Evolutionary conservation across 257 asterid species (phyloP), one percentile per base, ranked within the genome.

Genomic region (Lycium ferocissimum): DNA sequence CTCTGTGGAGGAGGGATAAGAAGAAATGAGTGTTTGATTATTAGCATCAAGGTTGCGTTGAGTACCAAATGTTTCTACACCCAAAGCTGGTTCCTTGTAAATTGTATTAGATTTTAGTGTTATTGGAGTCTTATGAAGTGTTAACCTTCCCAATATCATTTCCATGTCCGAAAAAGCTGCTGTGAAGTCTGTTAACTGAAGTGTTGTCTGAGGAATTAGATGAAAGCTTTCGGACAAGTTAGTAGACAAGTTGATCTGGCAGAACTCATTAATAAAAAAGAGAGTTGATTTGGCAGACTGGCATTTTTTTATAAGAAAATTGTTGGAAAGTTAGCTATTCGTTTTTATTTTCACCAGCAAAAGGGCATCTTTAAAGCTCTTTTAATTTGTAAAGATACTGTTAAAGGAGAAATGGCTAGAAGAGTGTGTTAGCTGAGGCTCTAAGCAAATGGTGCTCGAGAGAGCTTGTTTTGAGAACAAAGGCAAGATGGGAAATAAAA

Each of bases 201-300:
- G 37, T 20, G 33, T 9, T 62, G 70, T 62, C 3, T 3, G 38
- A 22, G 38, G 70, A n/a, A 40, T 18, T 43, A 43, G 57, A 43
- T 43, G 57, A 71, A 43, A 71, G 17, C 49, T 43, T 71, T 71
- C 79, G 10, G 7, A 71, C 57, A 40, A 71, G 79, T 71, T n/a
- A 71, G 2, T 71, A 40, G 57, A 43, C 79, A 26, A 71, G 57
- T 43, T 43, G 79, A 70, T 70, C 53, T 70, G 7, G 26, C 12
- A 38, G 53, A 38, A 71, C 17, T 22, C 79, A 71, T 71, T 71
- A 71, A 43, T 26, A 40, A 40, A 20, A 71, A 71, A 12, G n/a
- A 18, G 56, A 40, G 79, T 71, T 18, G 37, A n/a, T 71, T 71
- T 43, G 79, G 37, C 57, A 71, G 37, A 17, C 5, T 71, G 79